Evolutionary conservation across 345 rosid species (phyloP), one percentile per base, ranked within the genome.

Genomic region (Citrus hindsii): DNA sequence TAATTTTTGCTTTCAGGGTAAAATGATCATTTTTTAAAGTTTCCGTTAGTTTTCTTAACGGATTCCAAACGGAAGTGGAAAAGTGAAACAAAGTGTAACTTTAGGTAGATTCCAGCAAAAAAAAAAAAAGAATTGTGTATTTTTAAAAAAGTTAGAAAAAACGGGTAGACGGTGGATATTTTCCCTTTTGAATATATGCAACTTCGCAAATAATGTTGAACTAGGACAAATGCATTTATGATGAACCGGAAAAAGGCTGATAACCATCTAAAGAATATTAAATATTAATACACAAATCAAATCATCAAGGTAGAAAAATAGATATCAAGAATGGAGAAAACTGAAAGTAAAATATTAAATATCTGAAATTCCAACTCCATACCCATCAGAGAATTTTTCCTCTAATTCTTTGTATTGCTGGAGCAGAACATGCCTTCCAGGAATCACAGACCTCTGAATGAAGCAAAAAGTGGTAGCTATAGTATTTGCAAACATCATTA

Each of bases 351-450:
- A 37, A 58, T 42, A 12, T 51, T 1, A 67, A 46, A 46, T 24
- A 71, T 25, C 33, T 71, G 61, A 62, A 9, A 37, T 24, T 42
- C 59, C 28, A 30, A 67, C 14, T 79, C 79, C 92, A 81, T 81
- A 92, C 98, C 90, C 89, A 74, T 94, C 90, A 24, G 97, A 88
- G 80, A 87, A 91, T 69, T 86, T 88, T 67, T 83, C 87, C 30
- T 90, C 91, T 61, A 94, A 80, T 79, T 92, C 94, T 82, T 80
- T 83, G 88, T 88, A 90, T 82, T 86, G 87, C 37, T 94, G 89
- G 71, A 89, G 82, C 33, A 94, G 84, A 78, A 90, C 85, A 77
- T 90, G 89, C 83, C 98, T 86, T 76, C 97, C 97, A 69, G 97
- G 90, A 82, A 96, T 82, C 58, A 90, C 78, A 38, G 91, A 65